A percentile compares a stretch with the other conserved stretches of the same genome.
Conservation (phyloP, 2,329 filamentous ascomycete genomes). For the Aaosphaeria pasadenensis region DNA sequence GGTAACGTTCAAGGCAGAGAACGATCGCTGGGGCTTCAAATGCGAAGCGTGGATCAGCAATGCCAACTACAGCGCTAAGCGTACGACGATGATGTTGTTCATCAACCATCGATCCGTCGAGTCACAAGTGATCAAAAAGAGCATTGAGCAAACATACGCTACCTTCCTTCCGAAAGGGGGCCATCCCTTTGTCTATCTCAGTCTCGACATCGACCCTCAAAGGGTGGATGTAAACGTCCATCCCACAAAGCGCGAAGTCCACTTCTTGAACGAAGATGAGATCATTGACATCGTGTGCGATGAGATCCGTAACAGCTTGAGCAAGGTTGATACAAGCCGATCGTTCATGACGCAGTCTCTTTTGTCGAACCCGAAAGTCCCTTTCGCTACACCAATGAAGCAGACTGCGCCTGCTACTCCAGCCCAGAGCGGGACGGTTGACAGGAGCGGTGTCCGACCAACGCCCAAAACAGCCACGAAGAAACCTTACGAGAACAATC, state of each 20-base stretch:
- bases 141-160: conserved; percentile 85
- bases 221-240: conserved; percentile 97
- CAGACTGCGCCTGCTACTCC: conserved; percentile 25
- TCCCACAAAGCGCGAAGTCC: conserved; percentile 93
- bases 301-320: conserved; percentile 72
- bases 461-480: conserved; percentile 21
- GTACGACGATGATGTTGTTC: conserved; percentile 82
- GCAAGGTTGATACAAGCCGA: conserved; percentile 86
- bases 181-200: conserved; percentile 91
- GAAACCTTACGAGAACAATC: conserved; percentile 73
- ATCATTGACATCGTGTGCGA: conserved; percentile 85
- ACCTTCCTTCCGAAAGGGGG: conserved; percentile 88
- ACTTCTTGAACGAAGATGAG: conserved; percentile 96
- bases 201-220: conserved; percentile 85
- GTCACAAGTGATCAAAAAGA: conserved; percentile 81
- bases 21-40: conserved; percentile 79
- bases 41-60: conserved; percentile 81
- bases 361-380: conserved; percentile 46
- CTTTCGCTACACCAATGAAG: conserved; percentile 40
- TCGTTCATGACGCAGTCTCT: conserved; percentile 94
- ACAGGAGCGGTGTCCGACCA: conserved; percentile 29
- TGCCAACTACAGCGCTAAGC: conserved; percentile 92
- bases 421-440: conserved; percentile 17
- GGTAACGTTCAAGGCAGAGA: conserved; percentile 68
- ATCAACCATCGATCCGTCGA: conserved; percentile 97